These are phyloP conservation scores for Bruguiera hainesii DNA, from an alignment of 441 rosid species.

Conservation along the genomic window DNA sequence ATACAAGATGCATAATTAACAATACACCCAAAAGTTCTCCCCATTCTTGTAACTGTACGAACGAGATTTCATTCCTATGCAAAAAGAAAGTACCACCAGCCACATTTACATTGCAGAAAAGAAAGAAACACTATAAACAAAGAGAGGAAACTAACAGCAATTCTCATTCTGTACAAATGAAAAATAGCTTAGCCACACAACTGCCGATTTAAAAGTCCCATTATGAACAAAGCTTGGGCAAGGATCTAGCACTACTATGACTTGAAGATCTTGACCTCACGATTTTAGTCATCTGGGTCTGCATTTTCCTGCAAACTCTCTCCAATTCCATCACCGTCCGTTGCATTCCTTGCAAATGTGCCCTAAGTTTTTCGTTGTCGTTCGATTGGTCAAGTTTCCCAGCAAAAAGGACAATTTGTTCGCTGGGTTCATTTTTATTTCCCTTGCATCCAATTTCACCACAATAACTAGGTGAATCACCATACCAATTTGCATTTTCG, in stretches of 20 bases:
- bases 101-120: not conserved
- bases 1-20: not conserved
- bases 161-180: not conserved
- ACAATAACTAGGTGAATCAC: conserved; percentile 18
- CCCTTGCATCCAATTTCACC: conserved; percentile 13
- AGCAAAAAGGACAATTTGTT: conserved; percentile 41
- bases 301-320: conserved; percentile 74
- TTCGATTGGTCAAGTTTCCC: conserved; percentile 42
- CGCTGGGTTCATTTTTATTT: conserved; percentile 20
- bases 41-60: not conserved
- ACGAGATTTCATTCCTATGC: not conserved
- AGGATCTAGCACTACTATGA: conserved; percentile 42
- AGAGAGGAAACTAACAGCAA: not conserved
- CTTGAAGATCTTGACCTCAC: conserved; percentile 47
- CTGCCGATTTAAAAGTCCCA: not conserved
- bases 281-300: conserved; percentile 37
- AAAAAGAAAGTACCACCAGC: not conserved
- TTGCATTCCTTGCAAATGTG: conserved; percentile 73
- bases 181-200: not conserved
- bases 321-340: conserved; percentile 75
- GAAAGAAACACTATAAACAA: not conserved
- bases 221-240: conserved; percentile 84
- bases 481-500: not conserved
- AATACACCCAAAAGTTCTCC: not conserved
- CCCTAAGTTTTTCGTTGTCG: conserved; percentile 44